A percentile compares a stretch with the other conserved stretches of the same genome.
Conservation (phyloP, 495 filamentous ascomycete genomes). For the Neurospora cerealis region DNA sequence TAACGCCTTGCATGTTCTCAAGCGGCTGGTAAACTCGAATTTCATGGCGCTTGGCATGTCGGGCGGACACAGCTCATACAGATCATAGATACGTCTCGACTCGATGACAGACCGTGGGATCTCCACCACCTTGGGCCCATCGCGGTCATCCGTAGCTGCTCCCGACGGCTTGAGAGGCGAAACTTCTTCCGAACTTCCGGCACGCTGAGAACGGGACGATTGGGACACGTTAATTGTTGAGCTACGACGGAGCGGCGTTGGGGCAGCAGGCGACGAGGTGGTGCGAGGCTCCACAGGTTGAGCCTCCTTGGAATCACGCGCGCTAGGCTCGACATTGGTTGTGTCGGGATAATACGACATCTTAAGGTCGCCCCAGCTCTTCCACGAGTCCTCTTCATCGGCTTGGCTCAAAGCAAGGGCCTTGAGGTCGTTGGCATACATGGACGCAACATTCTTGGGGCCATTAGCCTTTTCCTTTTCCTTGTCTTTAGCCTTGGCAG, state of each 20-base stretch:
- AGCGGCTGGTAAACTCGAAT: constrained; percentile 77
- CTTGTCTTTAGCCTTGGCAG: neutral
- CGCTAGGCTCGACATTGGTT: constrained; percentile 2
- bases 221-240: constrained; percentile 29
- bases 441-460: constrained; percentile 35
- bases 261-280: constrained; percentile 26
- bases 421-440: constrained; percentile 70
- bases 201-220: constrained; percentile 26
- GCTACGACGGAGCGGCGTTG: constrained; percentile 39
- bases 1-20: constrained; percentile 74
- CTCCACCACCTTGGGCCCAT: constrained; percentile 53
- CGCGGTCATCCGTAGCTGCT: constrained; percentile 40
- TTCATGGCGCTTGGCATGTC: constrained; percentile 61
- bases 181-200: constrained; percentile 25
- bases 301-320: neutral
- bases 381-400: constrained; percentile 32
- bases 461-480: constrained; percentile 43
- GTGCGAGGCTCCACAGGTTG: constrained; percentile 5
- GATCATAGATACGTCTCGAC: constrained; percentile 50
- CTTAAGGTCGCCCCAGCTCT: constrained; percentile 42
- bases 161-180: constrained; percentile 21
- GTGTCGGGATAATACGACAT: constrained; percentile 35
- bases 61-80: constrained; percentile 52
- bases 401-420: constrained; percentile 47
- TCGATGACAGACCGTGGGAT: constrained; percentile 56